These are phyloP conservation scores for Zymoseptoria passerinii DNA, from an alignment of 2,329 filamentous ascomycete genomes.

Conservation along the genomic window DNA sequence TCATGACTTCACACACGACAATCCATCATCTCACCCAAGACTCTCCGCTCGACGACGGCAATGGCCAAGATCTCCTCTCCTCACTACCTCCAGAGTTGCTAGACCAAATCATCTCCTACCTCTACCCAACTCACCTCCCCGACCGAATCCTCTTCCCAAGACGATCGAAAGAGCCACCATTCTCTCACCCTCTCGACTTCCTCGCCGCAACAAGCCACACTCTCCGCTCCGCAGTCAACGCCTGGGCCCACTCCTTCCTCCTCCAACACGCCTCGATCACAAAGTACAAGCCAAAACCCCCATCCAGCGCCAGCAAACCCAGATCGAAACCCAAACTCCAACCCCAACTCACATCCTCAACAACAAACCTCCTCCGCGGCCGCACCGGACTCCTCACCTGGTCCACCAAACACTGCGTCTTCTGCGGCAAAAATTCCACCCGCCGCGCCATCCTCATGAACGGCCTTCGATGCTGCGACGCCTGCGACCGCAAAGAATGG, in stretches of 20 bases:
- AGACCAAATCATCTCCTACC: constrained; percentile 22
- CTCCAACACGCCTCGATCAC: constrained; percentile 20
- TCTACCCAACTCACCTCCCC: constrained; percentile 22
- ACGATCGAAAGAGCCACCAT: neutral
- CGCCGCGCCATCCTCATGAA: constrained; percentile 25
- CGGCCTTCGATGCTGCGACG: constrained; percentile 22
- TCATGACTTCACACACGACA: neutral
- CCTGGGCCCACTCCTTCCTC: constrained; percentile 24
- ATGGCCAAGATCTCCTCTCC: constrained; percentile 17
- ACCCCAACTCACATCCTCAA: neutral
- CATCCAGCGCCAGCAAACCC: neutral
- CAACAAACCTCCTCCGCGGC: neutral
- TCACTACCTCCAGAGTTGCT: constrained; percentile 23
- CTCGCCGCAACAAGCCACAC: constrained; percentile 18
- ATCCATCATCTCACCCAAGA: neutral
- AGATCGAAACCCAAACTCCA: constrained; percentile 2
- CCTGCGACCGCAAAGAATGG: constrained; percentile 25
- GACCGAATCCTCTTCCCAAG: constrained; percentile 10
- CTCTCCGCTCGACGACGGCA: neutral
- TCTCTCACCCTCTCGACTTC: constrained; percentile 15
- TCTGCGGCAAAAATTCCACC: constrained; percentile 24
- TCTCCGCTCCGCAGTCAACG: constrained; percentile 20
- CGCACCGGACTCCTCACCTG: constrained; percentile 18
- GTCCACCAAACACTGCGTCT: constrained; percentile 21
- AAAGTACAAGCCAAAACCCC: constrained; percentile 2